These are phyloP conservation scores for Allium sativum DNA, from an alignment of 106 monocot genomes.

Conservation along the genomic window DNA sequence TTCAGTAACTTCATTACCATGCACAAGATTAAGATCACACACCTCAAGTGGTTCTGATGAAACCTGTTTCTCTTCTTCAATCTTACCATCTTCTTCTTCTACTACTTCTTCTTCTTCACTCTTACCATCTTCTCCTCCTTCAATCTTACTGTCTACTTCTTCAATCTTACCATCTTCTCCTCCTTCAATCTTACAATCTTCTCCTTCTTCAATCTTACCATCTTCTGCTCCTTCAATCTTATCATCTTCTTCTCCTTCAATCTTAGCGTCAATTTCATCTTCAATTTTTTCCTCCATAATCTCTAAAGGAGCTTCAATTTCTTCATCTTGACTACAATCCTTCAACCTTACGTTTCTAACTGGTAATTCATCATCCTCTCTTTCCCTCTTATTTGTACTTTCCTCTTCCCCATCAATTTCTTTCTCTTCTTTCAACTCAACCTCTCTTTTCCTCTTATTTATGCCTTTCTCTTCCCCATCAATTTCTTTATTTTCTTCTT, in stretches of 20 bases:
- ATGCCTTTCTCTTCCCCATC: constrained; percentile 8
- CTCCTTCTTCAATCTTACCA: constrained; percentile 11
- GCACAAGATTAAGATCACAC: constrained; percentile 64
- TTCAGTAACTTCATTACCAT: constrained; percentile 39
- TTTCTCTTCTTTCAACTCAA: constrained; percentile 14
- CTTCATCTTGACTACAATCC: constrained; percentile 13
- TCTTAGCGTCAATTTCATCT: constrained; percentile 18
- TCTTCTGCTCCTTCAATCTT: too few species aligned
- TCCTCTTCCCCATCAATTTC: constrained; percentile 13
- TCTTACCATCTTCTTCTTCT: constrained; percentile 10
- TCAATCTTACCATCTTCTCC: constrained; percentile 14
- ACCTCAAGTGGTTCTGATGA: constrained; percentile 35
- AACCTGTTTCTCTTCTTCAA: constrained; percentile 31
- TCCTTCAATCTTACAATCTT: constrained; percentile 21
- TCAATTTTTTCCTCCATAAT: constrained; percentile 19
- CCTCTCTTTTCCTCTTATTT: constrained; percentile 16
- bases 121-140: too few species aligned
- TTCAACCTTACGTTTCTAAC: constrained; percentile 6
- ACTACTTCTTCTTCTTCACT: too few species aligned
- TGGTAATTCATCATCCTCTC: constrained; percentile 12
- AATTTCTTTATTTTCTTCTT: constrained; percentile 13
- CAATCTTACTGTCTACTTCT: constrained; percentile 19
- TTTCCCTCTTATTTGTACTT: constrained; percentile 1
- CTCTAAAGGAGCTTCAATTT: constrained; percentile 15
- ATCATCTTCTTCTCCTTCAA: too few species aligned